These are phyloP conservation scores for Ceriops tagal DNA, from an alignment of 345 rosid genomes.

Conservation along the genomic window DNA sequence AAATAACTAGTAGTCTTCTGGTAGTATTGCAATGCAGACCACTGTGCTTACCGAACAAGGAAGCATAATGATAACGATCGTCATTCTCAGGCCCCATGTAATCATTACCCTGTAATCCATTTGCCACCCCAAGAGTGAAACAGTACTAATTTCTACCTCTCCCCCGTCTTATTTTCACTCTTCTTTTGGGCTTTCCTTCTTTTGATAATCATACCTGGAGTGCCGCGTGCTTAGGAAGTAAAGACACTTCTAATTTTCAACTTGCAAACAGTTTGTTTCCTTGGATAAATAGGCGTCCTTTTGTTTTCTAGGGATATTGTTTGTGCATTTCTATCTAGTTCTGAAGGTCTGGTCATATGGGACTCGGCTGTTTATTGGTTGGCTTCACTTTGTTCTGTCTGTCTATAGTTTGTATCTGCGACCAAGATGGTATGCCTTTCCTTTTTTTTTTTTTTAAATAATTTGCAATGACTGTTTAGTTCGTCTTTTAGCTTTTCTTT, in stretches of 20 bases:
- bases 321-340: not conserved
- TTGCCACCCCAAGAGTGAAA: conserved; percentile 1
- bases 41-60: conserved; percentile 7
- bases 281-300: not conserved
- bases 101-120: conserved; percentile 24
- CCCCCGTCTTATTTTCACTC: not conserved
- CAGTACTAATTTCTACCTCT: not conserved
- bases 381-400: conserved; percentile 38
- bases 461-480: too few species aligned
- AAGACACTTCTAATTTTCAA: not conserved
- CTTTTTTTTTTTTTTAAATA: not conserved
- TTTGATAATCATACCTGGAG: not conserved
- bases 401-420: conserved; percentile 40
- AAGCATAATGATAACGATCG: conserved; percentile 18
- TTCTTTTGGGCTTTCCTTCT: not conserved
- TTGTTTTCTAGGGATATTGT: not conserved
- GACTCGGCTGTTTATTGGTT: conserved; percentile 36
- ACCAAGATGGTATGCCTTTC: conserved; percentile 53
- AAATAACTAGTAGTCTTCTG: not conserved
- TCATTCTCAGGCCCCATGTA: conserved; percentile 18
- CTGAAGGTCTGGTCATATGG: conserved; percentile 35
- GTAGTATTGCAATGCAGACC: not conserved
- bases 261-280: not conserved
- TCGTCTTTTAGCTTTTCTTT: too few species aligned
- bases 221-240: not conserved